Base-by-base conservation (phyloP, 768 basidiomycete species). In the Psilocybe azurescens region DNA sequence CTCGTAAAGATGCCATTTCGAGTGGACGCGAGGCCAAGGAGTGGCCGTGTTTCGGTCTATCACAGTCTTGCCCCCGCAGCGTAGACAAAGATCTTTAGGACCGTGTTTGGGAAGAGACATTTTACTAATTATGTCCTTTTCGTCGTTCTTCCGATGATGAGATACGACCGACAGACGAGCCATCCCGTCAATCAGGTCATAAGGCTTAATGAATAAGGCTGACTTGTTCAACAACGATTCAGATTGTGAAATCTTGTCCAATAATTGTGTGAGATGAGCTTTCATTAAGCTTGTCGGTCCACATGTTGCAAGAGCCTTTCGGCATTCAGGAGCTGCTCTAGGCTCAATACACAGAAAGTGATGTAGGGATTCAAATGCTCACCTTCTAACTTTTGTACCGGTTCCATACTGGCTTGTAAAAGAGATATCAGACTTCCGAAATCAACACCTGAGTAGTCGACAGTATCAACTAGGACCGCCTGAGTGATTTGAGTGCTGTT, bases 111-210 rank as follows among this genome's bases (percentile, higher is more conserved):
- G 64, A 41, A 91, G 72, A 1, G 77, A 55, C 0, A 81, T 81
- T 71, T 91, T 93, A 11, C 85, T 83, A n/a, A 94, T 75, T 5
- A 93, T 79, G 65, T 94, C 91, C 58, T 78, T 81, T 20, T 76
- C 78, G 52, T 79, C 80, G 18, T 72, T 74, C 61, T 76, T 77
- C 56, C 67, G 70, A 28, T 67, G 70, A 24, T 72, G 65, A 18
- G 66, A 70, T 18, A 76, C 79, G 38, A 78, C 60, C 6, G 78
- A 72, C 39, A 86, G 67, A 38, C 74, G 81, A 10, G 80, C 71
- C 20, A 87, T 72, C 6, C 87, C 88, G 66, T 91, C 89, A 5
- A 90, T 77, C n/a, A 93, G 81, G 64, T 93, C 89, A 9, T 72
- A 76, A 1, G 90, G 82, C 69, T 89, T 91, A 70, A 94, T 83